Conservation (phyloP, 2,329 filamentous ascomycete genomes). For the Immersiporthe knoxdaviesiana region DNA sequence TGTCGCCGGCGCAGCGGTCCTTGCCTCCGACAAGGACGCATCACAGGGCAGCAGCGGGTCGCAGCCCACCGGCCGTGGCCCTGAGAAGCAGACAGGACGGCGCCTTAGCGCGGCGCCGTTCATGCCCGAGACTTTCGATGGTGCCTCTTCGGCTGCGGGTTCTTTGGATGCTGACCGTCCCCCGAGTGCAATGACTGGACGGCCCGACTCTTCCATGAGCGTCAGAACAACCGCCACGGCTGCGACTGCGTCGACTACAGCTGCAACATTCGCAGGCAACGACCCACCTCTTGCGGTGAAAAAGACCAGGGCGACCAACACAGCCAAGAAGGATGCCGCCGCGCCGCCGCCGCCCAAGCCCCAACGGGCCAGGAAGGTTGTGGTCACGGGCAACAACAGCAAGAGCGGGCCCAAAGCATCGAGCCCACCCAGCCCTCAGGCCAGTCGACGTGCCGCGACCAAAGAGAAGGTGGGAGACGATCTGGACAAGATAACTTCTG, state of each 20-base stretch:
- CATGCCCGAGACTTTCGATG: slow-evolving; percentile 37
- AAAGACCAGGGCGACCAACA: slow-evolving; percentile 59
- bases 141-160: slow-evolving; percentile 31
- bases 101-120: slow-evolving; percentile 55
- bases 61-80: slow-evolving; percentile 35
- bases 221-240: slow-evolving; percentile 38
- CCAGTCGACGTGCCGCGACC: slow-evolving; percentile 15
- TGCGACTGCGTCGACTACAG: slow-evolving; percentile 22
- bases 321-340: slow-evolving; percentile 52
- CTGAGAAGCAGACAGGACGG: slow-evolving; percentile 43
- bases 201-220: slow-evolving; percentile 49
- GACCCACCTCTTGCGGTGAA: slow-evolving; percentile 52
- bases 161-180: slow-evolving; percentile 37
- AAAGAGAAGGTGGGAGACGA: slow-evolving; percentile 40
- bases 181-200: slow-evolving; percentile 46
- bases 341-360: slow-evolving; percentile 31
- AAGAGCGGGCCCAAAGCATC: slow-evolving; percentile 26
- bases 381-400: slow-evolving; percentile 20
- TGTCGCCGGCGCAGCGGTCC: slow-evolving; percentile 55
- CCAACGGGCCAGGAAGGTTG: slow-evolving; percentile 24
- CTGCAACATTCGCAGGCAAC: slow-evolving; percentile 34
- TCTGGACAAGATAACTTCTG: slow-evolving; percentile 58
- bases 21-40: slow-evolving; percentile 48
- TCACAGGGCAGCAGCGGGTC: slow-evolving; percentile 40
- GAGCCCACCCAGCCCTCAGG: slow-evolving; percentile 7